phyloP scores from a whole-genome alignment of 1,139 yeast genomes.

The Zygosaccharomyces sapae region DNA sequence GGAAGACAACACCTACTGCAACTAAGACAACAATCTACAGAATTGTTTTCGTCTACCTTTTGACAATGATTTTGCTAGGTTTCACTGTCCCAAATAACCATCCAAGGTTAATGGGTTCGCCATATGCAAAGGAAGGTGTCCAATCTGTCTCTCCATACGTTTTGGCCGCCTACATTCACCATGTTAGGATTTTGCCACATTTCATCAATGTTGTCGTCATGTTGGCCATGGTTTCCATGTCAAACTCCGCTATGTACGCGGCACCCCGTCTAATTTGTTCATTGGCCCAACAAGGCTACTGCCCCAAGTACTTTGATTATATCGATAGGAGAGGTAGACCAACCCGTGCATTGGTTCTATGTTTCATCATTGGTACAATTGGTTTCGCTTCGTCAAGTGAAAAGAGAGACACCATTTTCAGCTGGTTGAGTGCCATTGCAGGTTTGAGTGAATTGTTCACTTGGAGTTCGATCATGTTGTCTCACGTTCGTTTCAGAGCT shows the following conservation, averaged over 20 bases:
- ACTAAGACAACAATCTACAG: slow-evolving; percentile 67
- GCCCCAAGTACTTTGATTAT: slow-evolving; percentile 53
- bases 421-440: slow-evolving; percentile 78
- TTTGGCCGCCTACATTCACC: slow-evolving; percentile 50
- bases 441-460: slow-evolving; percentile 81
- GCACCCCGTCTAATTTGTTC: slow-evolving; percentile 81
- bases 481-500: slow-evolving; percentile 73
- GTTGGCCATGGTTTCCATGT: slow-evolving; percentile 63
- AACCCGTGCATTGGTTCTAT: slow-evolving; percentile 51
- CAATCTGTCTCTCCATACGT: slow-evolving; percentile 7
- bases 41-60: slow-evolving; percentile 64
- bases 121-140: slow-evolving; percentile 3
- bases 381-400: slow-evolving; percentile 67
- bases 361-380: slow-evolving; percentile 73
- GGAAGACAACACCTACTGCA: slow-evolving; percentile 66
- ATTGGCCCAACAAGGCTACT: slow-evolving; percentile 73
- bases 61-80: slow-evolving; percentile 48
- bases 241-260: slow-evolving; percentile 75
- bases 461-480: slow-evolving; percentile 72
- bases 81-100: slow-evolving; percentile 50
- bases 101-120: slow-evolving; percentile 42
- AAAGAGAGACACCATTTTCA: slow-evolving; percentile 59
- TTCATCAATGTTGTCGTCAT: slow-evolving; percentile 72
- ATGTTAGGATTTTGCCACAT: slow-evolving; percentile 63
- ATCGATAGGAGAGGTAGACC: slow-evolving; percentile 65